phyloP scores from a whole-genome alignment of 768 basidiomycete genomes.

The Holtermanniella nyarrowii region DNA sequence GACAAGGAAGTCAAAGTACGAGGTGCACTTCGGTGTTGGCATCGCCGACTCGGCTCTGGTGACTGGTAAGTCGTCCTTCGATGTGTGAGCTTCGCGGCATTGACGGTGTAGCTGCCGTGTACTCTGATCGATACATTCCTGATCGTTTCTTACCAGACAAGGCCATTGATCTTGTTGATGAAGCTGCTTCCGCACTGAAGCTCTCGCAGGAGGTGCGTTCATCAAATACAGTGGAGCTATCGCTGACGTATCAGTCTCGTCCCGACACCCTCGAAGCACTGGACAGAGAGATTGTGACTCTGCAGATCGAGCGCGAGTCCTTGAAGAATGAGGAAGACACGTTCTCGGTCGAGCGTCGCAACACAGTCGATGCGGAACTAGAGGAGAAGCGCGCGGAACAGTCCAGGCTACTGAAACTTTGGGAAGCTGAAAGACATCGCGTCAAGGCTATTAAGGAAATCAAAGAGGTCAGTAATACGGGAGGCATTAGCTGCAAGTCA shows the following conservation, averaged over 20 bases:
- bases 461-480: conserved; percentile 24
- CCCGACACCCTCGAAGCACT: conserved; percentile 74
- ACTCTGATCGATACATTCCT: conserved; percentile 72
- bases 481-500: conserved; percentile 23
- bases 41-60: conserved; percentile 81
- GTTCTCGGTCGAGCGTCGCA: conserved; percentile 64
- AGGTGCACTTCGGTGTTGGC: conserved; percentile 87
- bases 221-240: neutral
- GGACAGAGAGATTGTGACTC: conserved; percentile 70
- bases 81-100: conserved; percentile 43
- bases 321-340: conserved; percentile 79
- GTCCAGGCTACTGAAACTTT: conserved; percentile 52
- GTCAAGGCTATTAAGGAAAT: conserved; percentile 38
- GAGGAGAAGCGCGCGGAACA: conserved; percentile 56
- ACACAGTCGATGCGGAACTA: conserved; percentile 58
- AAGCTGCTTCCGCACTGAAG: conserved; percentile 75
- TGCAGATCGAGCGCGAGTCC: conserved; percentile 82
- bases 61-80: conserved; percentile 41
- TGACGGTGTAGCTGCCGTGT: conserved; percentile 57
- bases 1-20: conserved; percentile 50
- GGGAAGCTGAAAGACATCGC: conserved; percentile 49
- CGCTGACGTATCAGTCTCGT: conserved; percentile 51
- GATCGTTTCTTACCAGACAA: conserved; percentile 85
- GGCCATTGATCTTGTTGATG: conserved; percentile 69
- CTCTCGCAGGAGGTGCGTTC: conserved; percentile 53